Conservation (phyloP, 2,329 filamentous ascomycete genomes). For the Chalaropsis thielavioides region DNA sequence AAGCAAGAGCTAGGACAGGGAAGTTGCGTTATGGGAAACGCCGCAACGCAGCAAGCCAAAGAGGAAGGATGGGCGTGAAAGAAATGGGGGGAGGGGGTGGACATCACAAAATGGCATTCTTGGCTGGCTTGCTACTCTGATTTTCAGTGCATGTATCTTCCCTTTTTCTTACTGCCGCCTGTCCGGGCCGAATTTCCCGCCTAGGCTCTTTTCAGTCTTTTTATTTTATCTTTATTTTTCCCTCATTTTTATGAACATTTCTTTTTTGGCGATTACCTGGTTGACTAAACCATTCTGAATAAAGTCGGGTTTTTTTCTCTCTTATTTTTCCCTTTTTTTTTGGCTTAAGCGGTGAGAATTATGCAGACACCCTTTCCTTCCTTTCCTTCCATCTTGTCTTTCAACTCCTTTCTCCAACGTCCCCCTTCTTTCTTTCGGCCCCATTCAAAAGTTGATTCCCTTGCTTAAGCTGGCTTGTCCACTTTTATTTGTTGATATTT, state of each 20-base stretch:
- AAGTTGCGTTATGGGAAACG: neutral
- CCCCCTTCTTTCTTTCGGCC: no score
- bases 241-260: neutral
- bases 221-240: neutral
- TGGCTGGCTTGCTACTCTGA: neutral
- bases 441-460: neutral
- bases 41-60: neutral
- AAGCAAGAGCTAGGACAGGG: neutral
- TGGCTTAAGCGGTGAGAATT: no score
- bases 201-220: neutral
- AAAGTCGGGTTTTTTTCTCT: no score
- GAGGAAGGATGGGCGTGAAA: neutral
- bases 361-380: no score
- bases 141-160: neutral
- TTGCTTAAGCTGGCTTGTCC: neutral
- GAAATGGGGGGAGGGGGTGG: no score
- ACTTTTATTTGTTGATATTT: neutral
- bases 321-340: no score
- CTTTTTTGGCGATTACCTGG: neutral
- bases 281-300: no score
- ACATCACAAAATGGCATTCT: no score
- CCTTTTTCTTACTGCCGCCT: neutral
- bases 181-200: neutral
- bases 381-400: neutral
- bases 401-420: neutral